Evolutionary conservation across 2,329 filamentous ascomycete species (phyloP).

Genomic region (Pestalotiopsis sp.): DNA sequence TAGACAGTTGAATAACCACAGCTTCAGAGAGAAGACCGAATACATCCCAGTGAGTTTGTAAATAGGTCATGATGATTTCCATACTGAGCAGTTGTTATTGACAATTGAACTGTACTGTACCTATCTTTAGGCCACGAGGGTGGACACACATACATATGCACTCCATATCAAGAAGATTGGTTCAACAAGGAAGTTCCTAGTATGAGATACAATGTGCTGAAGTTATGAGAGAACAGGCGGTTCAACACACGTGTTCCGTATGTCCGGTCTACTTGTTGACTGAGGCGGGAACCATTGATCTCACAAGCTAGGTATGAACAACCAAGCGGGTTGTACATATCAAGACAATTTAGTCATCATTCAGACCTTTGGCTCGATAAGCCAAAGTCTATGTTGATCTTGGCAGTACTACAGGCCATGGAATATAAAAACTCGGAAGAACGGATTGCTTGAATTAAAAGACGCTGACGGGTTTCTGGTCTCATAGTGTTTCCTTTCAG

Average conservation of each 20-base stretch:
- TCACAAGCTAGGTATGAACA: neutral
- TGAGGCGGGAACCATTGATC: neutral
- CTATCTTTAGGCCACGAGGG: neutral
- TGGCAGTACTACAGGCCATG: no score
- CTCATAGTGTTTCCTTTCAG: no score
- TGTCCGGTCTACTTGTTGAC: neutral
- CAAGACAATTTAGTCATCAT: neutral
- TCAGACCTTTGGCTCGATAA: no score
- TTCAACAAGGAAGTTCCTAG: neutral
- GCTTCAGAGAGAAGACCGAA: neutral
- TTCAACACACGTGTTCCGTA: neutral
- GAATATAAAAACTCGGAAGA: no score
- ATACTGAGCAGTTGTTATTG: neutral
- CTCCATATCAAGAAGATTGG: neutral
- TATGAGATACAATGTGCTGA: neutral
- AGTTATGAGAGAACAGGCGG: neutral
- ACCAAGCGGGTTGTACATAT: neutral
- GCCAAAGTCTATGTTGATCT: no score
- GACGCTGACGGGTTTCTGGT: no score
- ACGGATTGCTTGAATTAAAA: no score
- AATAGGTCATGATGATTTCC: neutral
- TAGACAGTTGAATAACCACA: neutral
- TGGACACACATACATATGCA: neutral
- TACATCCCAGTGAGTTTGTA: neutral
- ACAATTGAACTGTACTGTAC: neutral